phyloP scores from a whole-genome alignment of 2,329 filamentous ascomycete genomes.

The Colletotrichum echinochloae region DNA sequence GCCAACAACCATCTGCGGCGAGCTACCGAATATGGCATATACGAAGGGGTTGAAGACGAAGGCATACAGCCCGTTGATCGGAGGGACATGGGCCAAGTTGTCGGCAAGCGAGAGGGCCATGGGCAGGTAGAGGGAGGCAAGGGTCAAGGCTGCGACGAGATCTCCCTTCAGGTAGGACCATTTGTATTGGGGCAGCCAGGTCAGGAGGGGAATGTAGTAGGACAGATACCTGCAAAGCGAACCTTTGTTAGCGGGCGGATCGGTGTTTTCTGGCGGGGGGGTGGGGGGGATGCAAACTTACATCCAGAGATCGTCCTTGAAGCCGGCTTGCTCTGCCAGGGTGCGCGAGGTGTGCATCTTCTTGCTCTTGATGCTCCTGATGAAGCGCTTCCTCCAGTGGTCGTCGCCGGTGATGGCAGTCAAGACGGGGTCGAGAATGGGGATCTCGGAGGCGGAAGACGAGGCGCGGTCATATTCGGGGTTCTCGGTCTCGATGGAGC shows the following conservation, averaged over 20 bases:
- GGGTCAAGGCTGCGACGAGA: conserved; percentile 88
- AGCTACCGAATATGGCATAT: conserved; percentile 91
- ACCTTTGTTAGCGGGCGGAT: conserved; percentile 2
- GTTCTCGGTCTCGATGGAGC: conserved; percentile 54
- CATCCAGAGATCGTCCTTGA: conserved; percentile 81
- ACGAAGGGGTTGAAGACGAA: conserved; percentile 94
- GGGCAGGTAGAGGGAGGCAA: conserved; percentile 98
- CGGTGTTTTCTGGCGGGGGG: not conserved
- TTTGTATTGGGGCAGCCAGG: conserved; percentile 90
- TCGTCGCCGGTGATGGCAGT: conserved; percentile 54
- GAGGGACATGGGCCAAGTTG: conserved; percentile 91
- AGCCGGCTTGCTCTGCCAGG: conserved; percentile 78
- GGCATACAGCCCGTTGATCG: conserved; percentile 92
- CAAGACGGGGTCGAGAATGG: conserved; percentile 54
- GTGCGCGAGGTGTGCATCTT: conserved; percentile 80
- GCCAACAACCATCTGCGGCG: conserved; percentile 92
- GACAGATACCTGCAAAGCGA: conserved; percentile 76
- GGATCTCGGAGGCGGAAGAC: conserved; percentile 49
- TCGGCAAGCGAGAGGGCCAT: conserved; percentile 95
- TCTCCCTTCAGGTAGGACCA: conserved; percentile 87
- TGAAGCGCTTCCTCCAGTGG: conserved; percentile 64
- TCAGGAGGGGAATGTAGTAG: conserved; percentile 93
- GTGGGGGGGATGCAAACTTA: conserved; percentile 56
- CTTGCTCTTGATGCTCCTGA: conserved; percentile 66
- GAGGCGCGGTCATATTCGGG: conserved; percentile 50